A percentile compares a stretch with the other conserved stretches of the same genome.
phyloP scores from a whole-genome alignment of 495 filamentous ascomycete genomes.

The Penicillium waksmanii region DNA sequence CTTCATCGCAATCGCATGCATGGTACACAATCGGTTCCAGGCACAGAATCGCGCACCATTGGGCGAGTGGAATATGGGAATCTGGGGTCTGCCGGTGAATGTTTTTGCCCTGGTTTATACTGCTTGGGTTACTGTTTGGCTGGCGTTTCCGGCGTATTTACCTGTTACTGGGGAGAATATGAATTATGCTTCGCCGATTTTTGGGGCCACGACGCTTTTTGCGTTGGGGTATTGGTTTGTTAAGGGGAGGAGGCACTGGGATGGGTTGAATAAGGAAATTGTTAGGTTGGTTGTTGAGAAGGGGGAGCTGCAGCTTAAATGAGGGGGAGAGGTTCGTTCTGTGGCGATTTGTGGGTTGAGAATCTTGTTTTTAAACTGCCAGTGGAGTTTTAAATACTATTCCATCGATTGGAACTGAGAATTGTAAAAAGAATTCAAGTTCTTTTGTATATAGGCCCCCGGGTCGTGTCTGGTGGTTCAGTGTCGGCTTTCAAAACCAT shows the following conservation, averaged over 20 bases:
- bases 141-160: conserved; percentile 28
- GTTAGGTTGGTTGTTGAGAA: conserved; percentile 20
- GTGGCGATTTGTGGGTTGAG: not conserved
- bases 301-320: conserved; percentile 19
- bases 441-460: no score
- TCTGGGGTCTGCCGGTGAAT: conserved; percentile 29
- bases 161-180: conserved; percentile 30
- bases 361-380: no score
- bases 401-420: no score
- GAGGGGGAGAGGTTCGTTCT: not conserved
- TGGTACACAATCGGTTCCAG: conserved; percentile 37
- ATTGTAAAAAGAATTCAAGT: no score
- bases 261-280: conserved; percentile 24
- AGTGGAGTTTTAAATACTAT: no score
- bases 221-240: conserved; percentile 30
- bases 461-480: no score
- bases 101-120: conserved; percentile 28
- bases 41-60: not conserved
- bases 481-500: no score
- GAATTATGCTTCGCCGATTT: conserved; percentile 34
- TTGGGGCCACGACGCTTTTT: conserved; percentile 26
- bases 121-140: conserved; percentile 27
- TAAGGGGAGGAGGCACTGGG: conserved; percentile 24
- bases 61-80: conserved; percentile 28
- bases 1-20: conserved; percentile 42